phyloP scores from a whole-genome alignment of 2,329 filamentous ascomycete species.

The Fusarium humuli region DNA sequence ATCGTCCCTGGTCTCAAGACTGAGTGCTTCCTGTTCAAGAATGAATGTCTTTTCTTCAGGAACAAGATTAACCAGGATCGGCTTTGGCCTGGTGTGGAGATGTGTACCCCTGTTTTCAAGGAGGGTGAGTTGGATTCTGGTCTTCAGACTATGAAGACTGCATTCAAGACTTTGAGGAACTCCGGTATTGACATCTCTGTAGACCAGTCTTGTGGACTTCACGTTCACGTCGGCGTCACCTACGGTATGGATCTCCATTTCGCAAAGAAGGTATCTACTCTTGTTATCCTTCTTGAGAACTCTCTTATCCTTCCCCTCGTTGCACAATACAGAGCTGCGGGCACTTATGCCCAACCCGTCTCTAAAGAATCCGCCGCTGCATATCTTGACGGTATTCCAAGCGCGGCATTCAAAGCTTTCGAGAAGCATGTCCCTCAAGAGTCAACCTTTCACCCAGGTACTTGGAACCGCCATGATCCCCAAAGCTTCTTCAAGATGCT shows the following conservation, averaged over 20 bases:
- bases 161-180: conserved; percentile 23
- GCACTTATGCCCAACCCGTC: neutral
- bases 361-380: rapidly evolving
- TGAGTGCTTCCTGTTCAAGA: conserved; percentile 30
- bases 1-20: neutral
- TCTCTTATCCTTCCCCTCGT: conserved; percentile 24
- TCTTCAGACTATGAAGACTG: conserved; percentile 6
- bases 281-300: conserved; percentile 39
- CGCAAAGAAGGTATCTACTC: conserved; percentile 41
- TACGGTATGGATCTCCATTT: conserved; percentile 38
- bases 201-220: conserved; percentile 42
- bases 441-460: neutral
- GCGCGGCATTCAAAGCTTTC: neutral
- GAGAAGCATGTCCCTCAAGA: neutral
- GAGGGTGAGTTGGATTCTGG: conserved; percentile 32
- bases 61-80: neutral
- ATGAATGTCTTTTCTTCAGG: conserved; percentile 1
- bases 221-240: conserved; percentile 43
- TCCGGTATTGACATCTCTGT: conserved; percentile 13
- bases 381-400: neutral
- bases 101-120: conserved; percentile 36
- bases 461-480: conserved; percentile 21
- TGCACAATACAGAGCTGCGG: neutral
- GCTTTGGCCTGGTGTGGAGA: conserved; percentile 34
- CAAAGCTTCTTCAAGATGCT: conserved; percentile 4